Evolutionary conservation across 345 rosid genomes (phyloP).

Genomic region (Citrus medica): DNA sequence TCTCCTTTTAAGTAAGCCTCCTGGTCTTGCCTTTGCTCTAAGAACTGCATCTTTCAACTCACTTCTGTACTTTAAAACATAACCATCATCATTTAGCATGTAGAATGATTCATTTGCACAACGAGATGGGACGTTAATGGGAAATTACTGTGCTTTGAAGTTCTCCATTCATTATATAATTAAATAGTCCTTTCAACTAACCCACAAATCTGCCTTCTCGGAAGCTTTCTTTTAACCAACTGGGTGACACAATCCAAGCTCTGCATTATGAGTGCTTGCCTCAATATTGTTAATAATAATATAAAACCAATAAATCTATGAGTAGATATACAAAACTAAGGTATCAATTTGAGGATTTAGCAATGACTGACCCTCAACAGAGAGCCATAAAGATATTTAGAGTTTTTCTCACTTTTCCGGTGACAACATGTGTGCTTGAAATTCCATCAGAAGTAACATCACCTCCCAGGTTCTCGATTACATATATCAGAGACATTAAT

Average conservation of each 20-base stretch:
- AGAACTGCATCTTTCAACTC: conserved; percentile 55
- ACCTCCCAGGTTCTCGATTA: conserved; percentile 70
- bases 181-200: conserved; percentile 32
- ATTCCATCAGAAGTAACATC: conserved; percentile 50
- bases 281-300: conserved; percentile 1
- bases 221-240: conserved; percentile 71
- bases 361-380: conserved; percentile 65
- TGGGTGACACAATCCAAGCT: conserved; percentile 75
- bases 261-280: conserved; percentile 36
- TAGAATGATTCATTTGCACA: conserved; percentile 48
- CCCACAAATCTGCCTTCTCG: conserved; percentile 59
- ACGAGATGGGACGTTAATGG: conserved; percentile 4
- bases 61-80: conserved; percentile 45
- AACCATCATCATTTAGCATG: conserved; percentile 52
- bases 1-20: conserved; percentile 60
- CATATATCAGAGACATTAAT: background rate
- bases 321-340: background rate
- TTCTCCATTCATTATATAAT: background rate
- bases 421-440: conserved; percentile 67
- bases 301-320: background rate
- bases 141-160: background rate
- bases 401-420: conserved; percentile 71
- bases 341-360: background rate
- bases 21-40: conserved; percentile 55
- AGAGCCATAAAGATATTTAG: conserved; percentile 75